A percentile compares a stretch with the other conserved stretches of the same genome.
phyloP scores from a whole-genome alignment of 202 grass and related monocot genomes.

The Thinopyrum obtusiflorum region DNA sequence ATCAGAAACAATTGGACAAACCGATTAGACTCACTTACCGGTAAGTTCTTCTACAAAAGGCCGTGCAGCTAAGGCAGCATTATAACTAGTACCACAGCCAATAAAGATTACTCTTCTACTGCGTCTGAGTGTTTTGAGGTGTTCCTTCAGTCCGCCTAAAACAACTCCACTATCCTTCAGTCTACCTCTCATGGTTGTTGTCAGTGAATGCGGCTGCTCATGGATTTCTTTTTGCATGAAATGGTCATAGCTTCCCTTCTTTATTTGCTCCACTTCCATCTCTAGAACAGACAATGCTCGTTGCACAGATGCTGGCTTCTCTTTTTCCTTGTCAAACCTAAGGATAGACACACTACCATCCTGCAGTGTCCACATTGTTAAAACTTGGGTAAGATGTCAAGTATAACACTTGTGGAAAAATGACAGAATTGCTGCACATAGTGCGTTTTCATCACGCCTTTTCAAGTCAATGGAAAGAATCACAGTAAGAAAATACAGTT shows the following conservation, averaged over 20 bases:
- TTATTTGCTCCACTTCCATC: constrained; percentile 98
- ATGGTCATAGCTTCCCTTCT: constrained; percentile 86
- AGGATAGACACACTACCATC: constrained; percentile 87
- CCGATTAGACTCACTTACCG: constrained; percentile 53
- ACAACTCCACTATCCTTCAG: constrained; percentile 70
- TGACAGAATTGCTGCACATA: background rate
- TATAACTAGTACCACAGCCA: constrained; percentile 95
- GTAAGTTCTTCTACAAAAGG: constrained; percentile 89
- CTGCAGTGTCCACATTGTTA: constrained; percentile 40
- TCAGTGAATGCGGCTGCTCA: constrained; percentile 85
- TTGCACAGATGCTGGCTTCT: constrained; percentile 82
- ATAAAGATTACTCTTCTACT: constrained; percentile 82
- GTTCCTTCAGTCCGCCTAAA: constrained; percentile 86
- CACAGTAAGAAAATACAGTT: background rate
- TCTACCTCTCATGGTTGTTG: constrained; percentile 92
- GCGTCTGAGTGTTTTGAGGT: constrained; percentile 81
- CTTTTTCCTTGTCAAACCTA: constrained; percentile 72
- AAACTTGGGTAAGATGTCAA: background rate
- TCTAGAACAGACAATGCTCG: constrained; percentile 88
- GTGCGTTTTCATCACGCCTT: background rate
- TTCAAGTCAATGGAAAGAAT: background rate
- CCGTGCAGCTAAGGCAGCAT: constrained; percentile 79
- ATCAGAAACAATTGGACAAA: background rate
- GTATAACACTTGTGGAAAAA: background rate
- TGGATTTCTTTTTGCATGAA: constrained; percentile 99